These are phyloP conservation scores for Mortierella claussenii DNA, from an alignment of 192 early-diverging fungal species.

Conservation along the genomic window DNA sequence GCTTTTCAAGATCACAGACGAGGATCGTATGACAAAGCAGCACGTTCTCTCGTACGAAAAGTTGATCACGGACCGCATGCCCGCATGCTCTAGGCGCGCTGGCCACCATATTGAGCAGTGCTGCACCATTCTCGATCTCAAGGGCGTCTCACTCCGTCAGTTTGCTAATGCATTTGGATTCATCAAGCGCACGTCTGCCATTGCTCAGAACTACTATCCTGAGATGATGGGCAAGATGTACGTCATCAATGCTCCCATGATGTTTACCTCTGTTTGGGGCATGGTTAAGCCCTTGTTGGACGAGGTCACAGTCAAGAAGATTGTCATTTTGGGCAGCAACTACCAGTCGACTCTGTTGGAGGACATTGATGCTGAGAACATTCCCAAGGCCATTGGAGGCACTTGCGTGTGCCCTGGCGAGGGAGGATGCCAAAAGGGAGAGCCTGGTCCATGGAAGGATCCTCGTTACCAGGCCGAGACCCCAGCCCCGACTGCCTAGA, in stretches of 20 bases:
- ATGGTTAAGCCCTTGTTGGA: slow-evolving; percentile 65
- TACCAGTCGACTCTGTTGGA: slow-evolving; percentile 56
- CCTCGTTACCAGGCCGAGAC: slow-evolving; percentile 37
- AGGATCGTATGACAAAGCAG: slow-evolving; percentile 78
- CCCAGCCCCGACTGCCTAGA: background rate
- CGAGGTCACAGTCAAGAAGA: slow-evolving; percentile 65
- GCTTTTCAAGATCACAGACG: slow-evolving; percentile 70
- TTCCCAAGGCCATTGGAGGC: slow-evolving; percentile 59
- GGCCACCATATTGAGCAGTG: slow-evolving; percentile 71
- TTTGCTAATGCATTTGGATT: slow-evolving; percentile 71
- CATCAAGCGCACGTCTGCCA: slow-evolving; percentile 72
- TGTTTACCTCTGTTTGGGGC: slow-evolving; percentile 70
- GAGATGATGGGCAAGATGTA: slow-evolving; percentile 87
- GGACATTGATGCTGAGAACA: slow-evolving; percentile 56
- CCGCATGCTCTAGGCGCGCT: slow-evolving; percentile 69
- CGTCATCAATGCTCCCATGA: slow-evolving; percentile 83
- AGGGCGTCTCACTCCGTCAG: slow-evolving; percentile 72
- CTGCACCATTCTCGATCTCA: slow-evolving; percentile 81
- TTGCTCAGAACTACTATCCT: slow-evolving; percentile 86
- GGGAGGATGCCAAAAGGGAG: slow-evolving; percentile 56
- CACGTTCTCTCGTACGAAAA: slow-evolving; percentile 81
- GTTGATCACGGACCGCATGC: slow-evolving; percentile 69
- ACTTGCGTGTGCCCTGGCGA: slow-evolving; percentile 52
- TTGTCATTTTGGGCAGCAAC: slow-evolving; percentile 59
- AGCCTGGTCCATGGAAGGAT: slow-evolving; percentile 66